Percentiles rank a stretch among this genome's conserved stretches.
Evolutionary conservation across 495 filamentous ascomycete genomes (phyloP).

Genomic region (Chaetomium fimeti): DNA sequence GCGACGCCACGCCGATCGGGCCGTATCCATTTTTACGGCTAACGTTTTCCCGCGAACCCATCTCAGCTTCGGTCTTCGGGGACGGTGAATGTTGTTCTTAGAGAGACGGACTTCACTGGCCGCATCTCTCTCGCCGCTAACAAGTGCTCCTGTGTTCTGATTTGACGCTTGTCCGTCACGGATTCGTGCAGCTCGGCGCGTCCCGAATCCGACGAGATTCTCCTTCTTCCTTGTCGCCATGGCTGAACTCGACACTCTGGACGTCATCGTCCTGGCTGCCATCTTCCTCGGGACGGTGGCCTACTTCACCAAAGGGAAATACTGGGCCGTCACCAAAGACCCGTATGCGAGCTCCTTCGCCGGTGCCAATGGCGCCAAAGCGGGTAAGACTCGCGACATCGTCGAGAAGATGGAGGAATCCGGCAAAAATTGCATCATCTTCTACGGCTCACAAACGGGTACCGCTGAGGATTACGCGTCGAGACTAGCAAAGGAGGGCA

Average conservation of each 20-base stretch:
- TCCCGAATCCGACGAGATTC: not conserved
- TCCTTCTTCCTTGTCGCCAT: conserved; percentile 49
- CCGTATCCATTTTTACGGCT: conserved; percentile 14
- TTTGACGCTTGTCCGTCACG: conserved; percentile 6
- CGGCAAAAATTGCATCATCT: conserved; percentile 95
- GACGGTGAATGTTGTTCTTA: not conserved
- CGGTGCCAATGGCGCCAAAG: conserved; percentile 67
- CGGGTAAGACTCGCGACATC: conserved; percentile 88
- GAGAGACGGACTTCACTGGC: not conserved
- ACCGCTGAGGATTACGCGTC: conserved; percentile 99
- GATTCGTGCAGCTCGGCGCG: not conserved
- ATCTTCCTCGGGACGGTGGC: conserved; percentile 84
- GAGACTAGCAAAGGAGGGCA: conserved; percentile 94
- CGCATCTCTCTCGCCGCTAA: conserved; percentile 5
- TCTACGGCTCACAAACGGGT: conserved; percentile 97
- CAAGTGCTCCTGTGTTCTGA: not conserved
- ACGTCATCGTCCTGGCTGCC: conserved; percentile 81
- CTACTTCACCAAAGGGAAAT: conserved; percentile 95
- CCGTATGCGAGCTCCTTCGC: conserved; percentile 75
- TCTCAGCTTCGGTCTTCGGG: conserved; percentile 15
- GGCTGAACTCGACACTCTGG: conserved; percentile 94
- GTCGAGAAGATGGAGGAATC: conserved; percentile 93
- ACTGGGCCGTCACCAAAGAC: conserved; percentile 85
- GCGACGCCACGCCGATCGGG: conserved; percentile 12
- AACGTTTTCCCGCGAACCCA: conserved; percentile 23